These are phyloP conservation scores for Cotoneaster glaucophyllus DNA, from an alignment of 306 rosid genomes.

Conservation along the genomic window DNA sequence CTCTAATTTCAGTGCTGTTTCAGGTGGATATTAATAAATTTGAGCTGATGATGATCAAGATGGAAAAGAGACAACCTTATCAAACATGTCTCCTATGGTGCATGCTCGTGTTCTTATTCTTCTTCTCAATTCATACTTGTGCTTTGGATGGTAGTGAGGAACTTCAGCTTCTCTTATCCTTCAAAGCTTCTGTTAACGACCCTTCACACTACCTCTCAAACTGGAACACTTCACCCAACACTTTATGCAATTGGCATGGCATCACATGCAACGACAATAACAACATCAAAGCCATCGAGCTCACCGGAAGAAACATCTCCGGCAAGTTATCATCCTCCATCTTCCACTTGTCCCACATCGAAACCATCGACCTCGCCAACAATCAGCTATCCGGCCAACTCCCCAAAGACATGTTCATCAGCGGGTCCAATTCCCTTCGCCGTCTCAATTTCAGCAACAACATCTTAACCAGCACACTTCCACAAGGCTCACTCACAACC, in stretches of 20 bases:
- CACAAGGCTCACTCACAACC: conserved; percentile 29
- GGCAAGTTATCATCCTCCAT: conserved; percentile 41
- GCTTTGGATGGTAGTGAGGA: conserved; percentile 29
- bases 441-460: conserved; percentile 78
- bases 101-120: conserved; percentile 28
- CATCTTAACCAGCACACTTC: conserved; percentile 69
- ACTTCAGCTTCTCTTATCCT: conserved; percentile 53
- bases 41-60: conserved; percentile 16
- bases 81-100: conserved; percentile 11
- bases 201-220: conserved; percentile 56
- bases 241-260: conserved; percentile 64
- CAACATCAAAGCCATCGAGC: conserved; percentile 33
- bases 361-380: conserved; percentile 62
- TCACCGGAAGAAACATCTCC: conserved; percentile 62
- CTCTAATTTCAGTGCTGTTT: background rate
- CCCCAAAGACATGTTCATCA: conserved; percentile 5
- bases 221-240: conserved; percentile 42
- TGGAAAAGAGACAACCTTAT: conserved; percentile 43
- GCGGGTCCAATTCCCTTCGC: conserved; percentile 29
- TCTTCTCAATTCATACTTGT: conserved; percentile 15
- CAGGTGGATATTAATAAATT: background rate
- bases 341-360: conserved; percentile 38
- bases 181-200: conserved; percentile 64
- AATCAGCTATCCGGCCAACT: conserved; percentile 56
- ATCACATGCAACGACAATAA: conserved; percentile 48